These are phyloP conservation scores for Blastobotrys raffinosifermentans DNA, from an alignment of 1,139 yeast genomes.

Conservation along the genomic window DNA sequence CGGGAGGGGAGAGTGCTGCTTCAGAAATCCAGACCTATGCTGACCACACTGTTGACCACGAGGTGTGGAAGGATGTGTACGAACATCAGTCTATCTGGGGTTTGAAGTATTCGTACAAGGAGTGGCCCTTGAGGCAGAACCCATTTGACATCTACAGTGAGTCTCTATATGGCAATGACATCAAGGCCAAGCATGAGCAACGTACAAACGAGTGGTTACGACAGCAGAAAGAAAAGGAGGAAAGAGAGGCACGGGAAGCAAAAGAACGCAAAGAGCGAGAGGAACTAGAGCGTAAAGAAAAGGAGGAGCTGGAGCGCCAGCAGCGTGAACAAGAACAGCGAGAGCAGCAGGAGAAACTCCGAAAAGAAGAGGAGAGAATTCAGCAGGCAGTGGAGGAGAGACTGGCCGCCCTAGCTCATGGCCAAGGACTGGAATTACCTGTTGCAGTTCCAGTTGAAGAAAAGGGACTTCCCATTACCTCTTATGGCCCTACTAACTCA, in stretches of 20 bases:
- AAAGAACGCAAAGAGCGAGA: not conserved
- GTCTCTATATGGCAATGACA: not conserved
- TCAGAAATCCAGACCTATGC: constrained; percentile 10
- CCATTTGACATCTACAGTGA: not conserved
- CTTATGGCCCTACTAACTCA: too few relatives aligned
- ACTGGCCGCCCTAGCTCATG: too few relatives aligned
- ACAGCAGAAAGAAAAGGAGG: not conserved
- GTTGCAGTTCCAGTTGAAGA: too few relatives aligned
- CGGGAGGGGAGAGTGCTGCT: constrained; percentile 15
- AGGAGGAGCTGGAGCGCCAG: not conserved
- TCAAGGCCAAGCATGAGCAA: not conserved
- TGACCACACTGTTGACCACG: not conserved
- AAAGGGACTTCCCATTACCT: too few relatives aligned
- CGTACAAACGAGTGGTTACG: not conserved
- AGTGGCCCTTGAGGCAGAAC: not conserved
- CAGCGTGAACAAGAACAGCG: not conserved
- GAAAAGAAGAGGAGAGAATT: too few relatives aligned
- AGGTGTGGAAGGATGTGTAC: constrained; percentile 1
- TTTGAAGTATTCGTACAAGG: constrained; percentile 1
- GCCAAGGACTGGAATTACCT: too few relatives aligned
- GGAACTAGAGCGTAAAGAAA: not conserved
- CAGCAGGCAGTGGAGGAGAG: too few relatives aligned
- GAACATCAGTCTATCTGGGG: not conserved
- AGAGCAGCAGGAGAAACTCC: too few relatives aligned
- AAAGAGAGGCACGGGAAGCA: not conserved